Evolutionary conservation across 2,329 filamentous ascomycete species (phyloP).

Genomic region (Penicillium griseofulvum): DNA sequence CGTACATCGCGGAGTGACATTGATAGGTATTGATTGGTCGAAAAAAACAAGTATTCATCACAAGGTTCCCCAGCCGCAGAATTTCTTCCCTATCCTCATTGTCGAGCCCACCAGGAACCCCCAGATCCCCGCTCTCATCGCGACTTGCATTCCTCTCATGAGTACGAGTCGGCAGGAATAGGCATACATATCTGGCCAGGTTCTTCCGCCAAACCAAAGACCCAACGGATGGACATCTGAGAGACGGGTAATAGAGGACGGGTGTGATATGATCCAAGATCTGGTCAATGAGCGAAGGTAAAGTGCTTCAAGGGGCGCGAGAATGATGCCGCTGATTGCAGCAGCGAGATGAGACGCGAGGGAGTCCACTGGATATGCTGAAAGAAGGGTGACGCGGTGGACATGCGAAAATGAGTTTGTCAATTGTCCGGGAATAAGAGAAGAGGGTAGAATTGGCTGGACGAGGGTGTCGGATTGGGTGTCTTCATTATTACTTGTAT

Average conservation of each 20-base stretch:
- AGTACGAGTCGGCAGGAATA: conserved; percentile 40
- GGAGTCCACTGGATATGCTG: conserved; percentile 42
- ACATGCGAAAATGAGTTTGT: conserved; percentile 16
- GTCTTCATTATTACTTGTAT: conserved; percentile 9
- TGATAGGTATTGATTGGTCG: background rate
- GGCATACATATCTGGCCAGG: conserved; percentile 28
- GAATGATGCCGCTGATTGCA: conserved; percentile 37
- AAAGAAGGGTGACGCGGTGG: conserved; percentile 45
- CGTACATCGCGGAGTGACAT: background rate
- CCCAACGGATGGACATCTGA: conserved; percentile 34
- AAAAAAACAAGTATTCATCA: conserved; percentile 10
- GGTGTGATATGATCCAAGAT: conserved; percentile 35
- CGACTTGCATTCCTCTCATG: conserved; percentile 38
- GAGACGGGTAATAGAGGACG: conserved; percentile 19
- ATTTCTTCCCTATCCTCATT: conserved; percentile 39
- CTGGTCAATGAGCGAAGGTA: conserved; percentile 41
- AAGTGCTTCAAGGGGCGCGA: conserved; percentile 42
- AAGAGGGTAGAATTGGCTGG: conserved; percentile 17
- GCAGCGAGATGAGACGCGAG: conserved; percentile 43
- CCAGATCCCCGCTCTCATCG: conserved; percentile 39
- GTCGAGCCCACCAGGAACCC: conserved; percentile 38
- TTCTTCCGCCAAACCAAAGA: conserved; percentile 37
- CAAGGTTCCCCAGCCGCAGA: conserved; percentile 41
- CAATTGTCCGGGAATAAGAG: conserved; percentile 17
- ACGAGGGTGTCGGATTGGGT: conserved; percentile 14